Percentiles rank a stretch among this genome's conserved stretches.
Conservation (phyloP, 139 green algal species). For the Micromonas commoda region DNA sequence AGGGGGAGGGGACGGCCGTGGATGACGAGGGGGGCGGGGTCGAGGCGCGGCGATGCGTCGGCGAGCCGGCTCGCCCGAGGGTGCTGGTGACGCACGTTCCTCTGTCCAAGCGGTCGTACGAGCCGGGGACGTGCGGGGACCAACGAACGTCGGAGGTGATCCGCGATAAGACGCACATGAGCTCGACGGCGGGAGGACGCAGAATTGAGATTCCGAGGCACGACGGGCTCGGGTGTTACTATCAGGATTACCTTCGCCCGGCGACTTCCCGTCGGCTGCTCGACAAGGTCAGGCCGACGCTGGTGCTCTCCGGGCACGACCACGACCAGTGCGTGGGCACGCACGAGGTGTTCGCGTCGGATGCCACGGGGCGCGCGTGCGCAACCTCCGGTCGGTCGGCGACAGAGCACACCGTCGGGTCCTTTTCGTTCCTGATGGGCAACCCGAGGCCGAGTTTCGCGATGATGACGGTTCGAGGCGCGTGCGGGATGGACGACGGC, state of each 20-base stretch:
- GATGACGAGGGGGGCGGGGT: no score
- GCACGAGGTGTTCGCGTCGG: background rate
- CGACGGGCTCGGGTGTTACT: no score
- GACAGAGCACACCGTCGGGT: background rate
- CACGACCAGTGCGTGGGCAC: background rate
- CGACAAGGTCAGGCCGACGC: background rate
- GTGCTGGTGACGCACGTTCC: constrained; percentile 1
- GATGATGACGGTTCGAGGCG: constrained; percentile 11
- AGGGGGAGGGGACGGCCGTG: no score
- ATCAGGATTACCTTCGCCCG: background rate
- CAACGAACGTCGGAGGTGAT: background rate
- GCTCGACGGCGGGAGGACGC: no score
- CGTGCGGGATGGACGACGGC: no score
- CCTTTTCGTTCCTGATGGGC: background rate
- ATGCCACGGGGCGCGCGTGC: background rate
- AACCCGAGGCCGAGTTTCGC: background rate
- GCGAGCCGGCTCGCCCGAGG: background rate
- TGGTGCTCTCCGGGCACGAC: background rate
- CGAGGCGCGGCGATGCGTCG: no score
- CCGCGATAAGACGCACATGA: no score
- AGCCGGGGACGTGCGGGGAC: no score
- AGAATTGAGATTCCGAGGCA: no score
- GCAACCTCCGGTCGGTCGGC: no score
- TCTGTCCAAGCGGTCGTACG: background rate
- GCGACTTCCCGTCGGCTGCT: background rate